These are phyloP conservation scores for Quercus dentata DNA, from an alignment of 306 rosid species.

Conservation along the genomic window DNA sequence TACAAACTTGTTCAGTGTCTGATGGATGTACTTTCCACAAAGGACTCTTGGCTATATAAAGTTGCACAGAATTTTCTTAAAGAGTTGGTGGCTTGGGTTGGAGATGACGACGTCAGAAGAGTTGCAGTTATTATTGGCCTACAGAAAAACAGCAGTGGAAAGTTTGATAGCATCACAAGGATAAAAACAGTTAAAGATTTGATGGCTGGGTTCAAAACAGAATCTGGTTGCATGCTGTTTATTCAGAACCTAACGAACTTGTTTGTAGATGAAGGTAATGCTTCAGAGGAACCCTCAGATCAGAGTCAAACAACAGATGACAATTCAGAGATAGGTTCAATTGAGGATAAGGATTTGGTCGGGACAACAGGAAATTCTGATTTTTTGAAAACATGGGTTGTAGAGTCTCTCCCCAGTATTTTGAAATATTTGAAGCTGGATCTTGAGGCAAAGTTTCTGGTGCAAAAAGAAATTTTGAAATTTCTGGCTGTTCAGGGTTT, in stretches of 20 bases:
- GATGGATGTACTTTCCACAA: constrained; percentile 73
- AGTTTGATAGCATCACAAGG: constrained; percentile 63
- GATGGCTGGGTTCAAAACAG: constrained; percentile 76
- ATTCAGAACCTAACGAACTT: constrained; percentile 71
- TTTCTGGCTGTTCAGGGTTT: constrained; percentile 93
- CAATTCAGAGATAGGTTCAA: constrained; percentile 82
- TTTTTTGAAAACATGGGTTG: constrained; percentile 79
- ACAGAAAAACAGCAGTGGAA: constrained; percentile 93
- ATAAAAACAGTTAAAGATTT: constrained; percentile 74
- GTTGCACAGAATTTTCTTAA: constrained; percentile 71
- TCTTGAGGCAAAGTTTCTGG: constrained; percentile 56
- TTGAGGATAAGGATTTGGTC: constrained; percentile 73
- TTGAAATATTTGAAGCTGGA: constrained; percentile 71
- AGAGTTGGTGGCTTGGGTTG: constrained; percentile 69
- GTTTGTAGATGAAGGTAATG: constrained; percentile 81
- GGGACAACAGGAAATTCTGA: constrained; percentile 68
- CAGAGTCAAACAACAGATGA: constrained; percentile 99
- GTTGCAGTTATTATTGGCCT: constrained; percentile 81
- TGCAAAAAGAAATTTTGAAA: constrained; percentile 80
- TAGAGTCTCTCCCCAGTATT: constrained; percentile 79
- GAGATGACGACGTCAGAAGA: constrained; percentile 74
- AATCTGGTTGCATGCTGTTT: constrained; percentile 81
- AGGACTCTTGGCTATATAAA: constrained; percentile 83
- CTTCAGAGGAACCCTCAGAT: constrained; percentile 90
- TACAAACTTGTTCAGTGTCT: constrained; percentile 87